These are phyloP conservation scores for Hypoxylon fuscum DNA, from an alignment of 495 filamentous ascomycete genomes.

Conservation along the genomic window DNA sequence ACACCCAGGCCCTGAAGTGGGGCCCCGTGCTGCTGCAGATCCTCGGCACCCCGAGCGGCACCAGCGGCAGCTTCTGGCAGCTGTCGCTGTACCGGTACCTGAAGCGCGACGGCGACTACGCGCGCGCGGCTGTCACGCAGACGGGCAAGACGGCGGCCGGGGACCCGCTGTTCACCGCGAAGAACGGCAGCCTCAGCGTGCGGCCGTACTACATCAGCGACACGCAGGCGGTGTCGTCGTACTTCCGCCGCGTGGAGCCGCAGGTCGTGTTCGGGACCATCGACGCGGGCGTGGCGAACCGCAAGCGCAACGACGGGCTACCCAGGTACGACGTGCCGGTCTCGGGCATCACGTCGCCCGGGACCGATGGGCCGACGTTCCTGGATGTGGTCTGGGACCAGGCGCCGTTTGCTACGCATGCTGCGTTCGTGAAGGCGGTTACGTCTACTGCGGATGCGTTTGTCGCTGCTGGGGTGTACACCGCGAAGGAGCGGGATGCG, in stretches of 20 bases:
- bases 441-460: conserved; percentile 19
- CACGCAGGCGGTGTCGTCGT: conserved; percentile 32
- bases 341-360: conserved; percentile 23
- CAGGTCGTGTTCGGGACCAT: conserved; percentile 27
- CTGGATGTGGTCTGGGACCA: conserved; percentile 37
- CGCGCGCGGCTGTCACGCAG: conserved; percentile 22
- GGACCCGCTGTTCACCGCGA: conserved; percentile 25
- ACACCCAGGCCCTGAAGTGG: conserved; percentile 43
- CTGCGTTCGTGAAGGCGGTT: conserved; percentile 26
- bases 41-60: conserved; percentile 23
- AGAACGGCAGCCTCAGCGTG: conserved; percentile 20
- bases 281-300: conserved; percentile 29
- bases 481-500: conserved; percentile 17
- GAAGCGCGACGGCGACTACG: conserved; percentile 34
- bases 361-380: conserved; percentile 36
- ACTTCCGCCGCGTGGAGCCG: conserved; percentile 35
- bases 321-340: conserved; percentile 36
- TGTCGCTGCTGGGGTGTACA: conserved; percentile 28
- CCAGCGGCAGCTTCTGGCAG: conserved; percentile 16
- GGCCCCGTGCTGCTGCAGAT: conserved; percentile 43
- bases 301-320: conserved; percentile 34
- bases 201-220: conserved; percentile 38
- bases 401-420: conserved; percentile 30
- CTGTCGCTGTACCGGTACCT: conserved; percentile 36
- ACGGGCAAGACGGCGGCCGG: conserved; percentile 14